phyloP scores from a whole-genome alignment of 768 basidiomycete genomes.

The Leccinum fibrillosum region DNA sequence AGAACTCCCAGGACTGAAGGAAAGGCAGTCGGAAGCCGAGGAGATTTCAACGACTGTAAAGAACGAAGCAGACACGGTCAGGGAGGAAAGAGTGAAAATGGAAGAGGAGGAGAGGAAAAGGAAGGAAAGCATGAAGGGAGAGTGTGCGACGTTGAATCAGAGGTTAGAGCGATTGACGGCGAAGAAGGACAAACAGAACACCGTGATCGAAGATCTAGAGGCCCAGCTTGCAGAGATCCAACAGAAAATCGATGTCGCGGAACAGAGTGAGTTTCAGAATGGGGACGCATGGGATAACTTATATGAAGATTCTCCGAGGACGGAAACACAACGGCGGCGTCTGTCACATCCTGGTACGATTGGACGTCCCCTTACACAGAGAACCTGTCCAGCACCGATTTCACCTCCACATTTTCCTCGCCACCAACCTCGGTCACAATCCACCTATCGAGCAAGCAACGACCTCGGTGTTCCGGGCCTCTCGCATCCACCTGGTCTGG shows the following conservation, averaged over 20 bases:
- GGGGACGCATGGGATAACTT: slow-evolving; percentile 15
- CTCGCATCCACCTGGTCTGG: slow-evolving; percentile 16
- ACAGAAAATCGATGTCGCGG: slow-evolving; percentile 50
- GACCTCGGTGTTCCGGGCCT: slow-evolving; percentile 14
- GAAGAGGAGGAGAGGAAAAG: slow-evolving; percentile 52
- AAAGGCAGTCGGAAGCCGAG: slow-evolving; percentile 41
- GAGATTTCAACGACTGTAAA: slow-evolving; percentile 38
- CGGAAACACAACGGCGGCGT: slow-evolving; percentile 22
- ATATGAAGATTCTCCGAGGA: slow-evolving; percentile 12
- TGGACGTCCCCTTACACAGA: slow-evolving; percentile 20
- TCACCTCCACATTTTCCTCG: slow-evolving; percentile 28
- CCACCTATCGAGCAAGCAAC: slow-evolving; percentile 18
- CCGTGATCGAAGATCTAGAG: slow-evolving; percentile 63
- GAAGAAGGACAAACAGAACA: slow-evolving; percentile 61
- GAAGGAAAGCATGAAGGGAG: slow-evolving; percentile 53
- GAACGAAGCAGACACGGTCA: slow-evolving; percentile 43
- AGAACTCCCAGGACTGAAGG: slow-evolving; percentile 38
- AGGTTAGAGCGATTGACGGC: slow-evolving; percentile 64
- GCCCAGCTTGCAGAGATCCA: slow-evolving; percentile 58
- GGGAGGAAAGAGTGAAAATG: slow-evolving; percentile 44
- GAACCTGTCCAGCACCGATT: slow-evolving; percentile 15
- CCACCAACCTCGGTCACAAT: slow-evolving; percentile 27
- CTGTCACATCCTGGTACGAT: slow-evolving; percentile 30
- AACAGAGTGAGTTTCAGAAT: slow-evolving; percentile 25
- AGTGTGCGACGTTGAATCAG: slow-evolving; percentile 52